Evolutionary conservation across 768 basidiomycete genomes (phyloP).

Genomic region (Kockovaella imperatae): DNA sequence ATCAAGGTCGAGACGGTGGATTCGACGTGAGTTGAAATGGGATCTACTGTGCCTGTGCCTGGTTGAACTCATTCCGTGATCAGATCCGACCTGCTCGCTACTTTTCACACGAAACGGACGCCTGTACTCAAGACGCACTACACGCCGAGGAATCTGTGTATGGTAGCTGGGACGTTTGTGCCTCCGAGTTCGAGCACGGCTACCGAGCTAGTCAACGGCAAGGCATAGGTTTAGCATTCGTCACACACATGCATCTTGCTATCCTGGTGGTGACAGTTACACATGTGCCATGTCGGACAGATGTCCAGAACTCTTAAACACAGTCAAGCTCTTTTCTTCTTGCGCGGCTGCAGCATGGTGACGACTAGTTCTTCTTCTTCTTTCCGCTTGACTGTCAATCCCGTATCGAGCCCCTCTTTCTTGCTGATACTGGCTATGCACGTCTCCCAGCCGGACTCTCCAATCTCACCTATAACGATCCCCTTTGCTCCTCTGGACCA

Average conservation of each 20-base stretch:
- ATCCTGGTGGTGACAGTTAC: too few species aligned
- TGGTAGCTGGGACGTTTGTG: conserved; percentile 61
- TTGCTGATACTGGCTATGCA: conserved; percentile 11
- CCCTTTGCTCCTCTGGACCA: conserved; percentile 50
- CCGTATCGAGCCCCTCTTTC: conserved; percentile 7
- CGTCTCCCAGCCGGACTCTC: conserved; percentile 17
- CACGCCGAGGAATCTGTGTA: conserved; percentile 85
- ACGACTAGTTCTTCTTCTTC: conserved; percentile 19
- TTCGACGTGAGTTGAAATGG: conserved; percentile 59
- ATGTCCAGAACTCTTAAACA: too few species aligned
- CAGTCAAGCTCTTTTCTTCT: conserved; percentile 34
- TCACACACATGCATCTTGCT: too few species aligned
- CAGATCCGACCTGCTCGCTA: conserved; percentile 77
- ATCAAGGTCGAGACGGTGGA: conserved; percentile 7
- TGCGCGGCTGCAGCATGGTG: conserved; percentile 35
- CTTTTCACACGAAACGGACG: conserved; percentile 92
- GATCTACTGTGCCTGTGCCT: not conserved
- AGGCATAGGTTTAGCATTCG: too few species aligned
- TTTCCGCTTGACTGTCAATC: conserved; percentile 11
- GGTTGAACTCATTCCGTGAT: not conserved
- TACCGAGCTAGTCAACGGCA: too few species aligned
- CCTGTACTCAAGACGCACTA: conserved; percentile 88
- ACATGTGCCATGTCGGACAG: too few species aligned
- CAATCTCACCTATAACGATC: conserved; percentile 28
- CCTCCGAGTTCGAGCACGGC: too few species aligned